phyloP scores from a whole-genome alignment of 2,329 filamentous ascomycete genomes.

The Curvularia eragrostidis region DNA sequence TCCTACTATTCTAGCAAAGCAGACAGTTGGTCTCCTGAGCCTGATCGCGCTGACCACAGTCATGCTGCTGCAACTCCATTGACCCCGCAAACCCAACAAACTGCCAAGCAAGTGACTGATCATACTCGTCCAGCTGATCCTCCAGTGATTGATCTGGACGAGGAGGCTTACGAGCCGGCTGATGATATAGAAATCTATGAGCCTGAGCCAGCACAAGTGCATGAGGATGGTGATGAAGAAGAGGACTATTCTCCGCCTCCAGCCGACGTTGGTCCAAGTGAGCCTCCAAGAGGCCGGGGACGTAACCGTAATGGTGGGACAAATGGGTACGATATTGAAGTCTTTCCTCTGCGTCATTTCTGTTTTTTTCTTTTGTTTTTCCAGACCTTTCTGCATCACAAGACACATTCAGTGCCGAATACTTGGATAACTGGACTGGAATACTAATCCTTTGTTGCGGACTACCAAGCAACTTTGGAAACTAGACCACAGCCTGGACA shows the following conservation, averaged over 20 bases:
- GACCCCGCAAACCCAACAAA: constrained; percentile 35
- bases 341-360: constrained; percentile 16
- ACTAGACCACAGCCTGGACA: not conserved
- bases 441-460: not conserved
- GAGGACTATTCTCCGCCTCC: constrained; percentile 56
- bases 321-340: constrained; percentile 41
- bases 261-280: constrained; percentile 46
- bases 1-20: constrained; percentile 94
- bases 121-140: constrained; percentile 25
- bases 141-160: constrained; percentile 47
- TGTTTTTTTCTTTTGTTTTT: constrained; percentile 37
- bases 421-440: not conserved
- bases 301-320: constrained; percentile 33
- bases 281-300: constrained; percentile 35
- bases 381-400: not conserved
- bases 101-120: constrained; percentile 27
- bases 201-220: constrained; percentile 37
- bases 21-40: constrained; percentile 74
- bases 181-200: constrained; percentile 51
- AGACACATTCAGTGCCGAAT: not conserved
- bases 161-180: constrained; percentile 48
- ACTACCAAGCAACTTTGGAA: not conserved
- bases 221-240: constrained; percentile 47
- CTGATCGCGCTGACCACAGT: constrained; percentile 38
- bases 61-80: constrained; percentile 43